Base-by-base conservation (phyloP, 2,329 filamentous ascomycete genomes). In the Fusarium napiforme region DNA sequence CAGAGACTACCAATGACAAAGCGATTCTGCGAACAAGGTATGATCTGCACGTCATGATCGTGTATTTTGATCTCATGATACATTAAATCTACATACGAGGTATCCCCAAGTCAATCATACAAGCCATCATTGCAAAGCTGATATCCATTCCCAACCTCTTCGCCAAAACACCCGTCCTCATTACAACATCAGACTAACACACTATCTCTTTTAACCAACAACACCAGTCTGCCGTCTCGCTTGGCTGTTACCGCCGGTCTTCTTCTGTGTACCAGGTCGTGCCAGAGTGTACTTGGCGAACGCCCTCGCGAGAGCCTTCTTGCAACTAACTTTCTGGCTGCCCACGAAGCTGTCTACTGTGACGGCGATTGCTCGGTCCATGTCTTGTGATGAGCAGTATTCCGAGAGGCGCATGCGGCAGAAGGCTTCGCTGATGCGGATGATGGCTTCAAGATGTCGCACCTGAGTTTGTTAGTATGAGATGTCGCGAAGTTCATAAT, bases 331-430 rank as follows among this genome's bases (percentile, higher is more conserved):
- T 86, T 99, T 99, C 82, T 99, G 96, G 78, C 93, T 97, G 69
- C 93, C 94, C 47, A 99, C 94, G 79, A 99, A 99, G 63, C 93
- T 97, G 75, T 98, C 95, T 5, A 99, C 94, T 0, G 96, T 97
- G 11, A 99, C 96, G 19, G 95, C 94, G 79, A 99, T 99, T 65
- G 96, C 96, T 47, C 96, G 94, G 83, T 99, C 96, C 77, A 99
- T 97, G 80, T 99, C 96, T 67, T 93, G 90, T 4, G 93, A 85
- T 10, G 93, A 92, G 83, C 96, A 97, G 85, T 97, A 98, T 75
- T 99, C 96, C 0, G 93, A 96, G n/a, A 99, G 87, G 19, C 96
- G 93, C 96, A 99, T 99, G 79, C 97, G 96, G 83, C 93, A 97
- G 85, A 99, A 99, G 1, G 95, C 86, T 82, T 99, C 96, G 64